Base-by-base conservation (phyloP, 73 alveolate species). In the Tetrahymena borealis region DNA sequence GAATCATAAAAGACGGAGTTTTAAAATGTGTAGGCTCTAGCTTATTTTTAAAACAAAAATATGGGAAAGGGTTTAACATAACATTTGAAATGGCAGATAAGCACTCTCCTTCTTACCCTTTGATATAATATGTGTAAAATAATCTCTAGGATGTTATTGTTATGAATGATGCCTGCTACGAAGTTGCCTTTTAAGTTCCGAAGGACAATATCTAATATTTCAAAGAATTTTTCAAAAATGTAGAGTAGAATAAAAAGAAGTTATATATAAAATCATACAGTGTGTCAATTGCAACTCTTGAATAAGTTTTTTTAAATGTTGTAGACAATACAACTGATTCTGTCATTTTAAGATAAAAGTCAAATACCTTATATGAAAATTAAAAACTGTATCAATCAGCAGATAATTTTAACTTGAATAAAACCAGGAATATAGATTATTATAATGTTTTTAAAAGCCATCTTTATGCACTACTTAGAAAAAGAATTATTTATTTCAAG, bases 31-130 rank as follows among this genome's bases (percentile, higher is more conserved):
- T 97, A 91, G 99, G 99, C 35, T 95, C 98, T 43, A 91, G 98
- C 38, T 95, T 98, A 13, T 98, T 97, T 96, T 96, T 98, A 92
- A 98, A 98, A 92, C 94, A 97, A 35, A 94, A 97, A 90, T 98
- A 96, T 96, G 99, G 99, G 33, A 99, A 98, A 41, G 99, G 99
- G n/a, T 98, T 97, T 94, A 98, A 94, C 38, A 35, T 94, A 78
- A 92, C 92, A 85, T 78, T 78, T 38, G 94, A 93, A 7, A 39
- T 79, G 91, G 92, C 93, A 90, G 91, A 32, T 38, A 95, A 91
- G n/a, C 92, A 94, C 91, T 79, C 94, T 31, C 94, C 90, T 79
- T 40, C 91, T 13, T 28, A 40, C 32, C 91, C 79, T n/a, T 41
- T 91, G 4, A 91, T 91, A 7, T 38, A 32, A 33, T 41, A 91